A percentile compares a stretch with the other conserved stretches of the same genome.
These are phyloP conservation scores for Euphorbia pulcherrima DNA, from an alignment of 345 rosid genomes.

Conservation along the genomic window DNA sequence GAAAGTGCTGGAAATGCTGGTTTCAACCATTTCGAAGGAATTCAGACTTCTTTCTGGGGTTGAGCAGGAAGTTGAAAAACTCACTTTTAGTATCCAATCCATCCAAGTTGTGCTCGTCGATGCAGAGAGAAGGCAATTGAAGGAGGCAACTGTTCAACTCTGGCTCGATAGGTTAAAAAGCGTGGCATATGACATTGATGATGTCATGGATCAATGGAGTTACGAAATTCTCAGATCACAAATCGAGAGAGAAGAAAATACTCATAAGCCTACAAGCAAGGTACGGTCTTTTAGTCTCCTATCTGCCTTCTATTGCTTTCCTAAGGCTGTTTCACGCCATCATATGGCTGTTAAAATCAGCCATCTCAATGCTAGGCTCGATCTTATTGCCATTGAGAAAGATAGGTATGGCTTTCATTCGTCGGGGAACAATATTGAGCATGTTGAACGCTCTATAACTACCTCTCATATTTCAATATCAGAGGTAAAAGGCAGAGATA, in stretches of 20 bases:
- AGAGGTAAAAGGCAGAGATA: background rate
- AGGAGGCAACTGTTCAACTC: background rate
- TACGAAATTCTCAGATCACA: background rate
- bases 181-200: conserved; percentile 1
- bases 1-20: background rate
- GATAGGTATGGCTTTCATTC: background rate
- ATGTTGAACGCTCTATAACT: background rate
- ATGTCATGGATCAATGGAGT: conserved; percentile 11
- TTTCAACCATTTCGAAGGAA: background rate
- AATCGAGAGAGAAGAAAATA: background rate
- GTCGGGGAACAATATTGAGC: fast-evolving
- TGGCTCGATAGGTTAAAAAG: conserved; percentile 10
- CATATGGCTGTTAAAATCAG: background rate
- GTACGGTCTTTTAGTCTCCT: background rate
- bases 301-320: background rate
- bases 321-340: background rate
- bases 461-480: background rate
- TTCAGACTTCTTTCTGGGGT: background rate
- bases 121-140: conserved; percentile 8
- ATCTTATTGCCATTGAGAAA: background rate
- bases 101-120: conserved; percentile 3
- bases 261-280: background rate
- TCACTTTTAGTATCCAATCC: background rate
- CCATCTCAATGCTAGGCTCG: background rate
- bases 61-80: background rate